These are phyloP conservation scores for Macrophomina phaseolina DNA, from an alignment of 2,329 filamentous ascomycete genomes.

Conservation along the genomic window DNA sequence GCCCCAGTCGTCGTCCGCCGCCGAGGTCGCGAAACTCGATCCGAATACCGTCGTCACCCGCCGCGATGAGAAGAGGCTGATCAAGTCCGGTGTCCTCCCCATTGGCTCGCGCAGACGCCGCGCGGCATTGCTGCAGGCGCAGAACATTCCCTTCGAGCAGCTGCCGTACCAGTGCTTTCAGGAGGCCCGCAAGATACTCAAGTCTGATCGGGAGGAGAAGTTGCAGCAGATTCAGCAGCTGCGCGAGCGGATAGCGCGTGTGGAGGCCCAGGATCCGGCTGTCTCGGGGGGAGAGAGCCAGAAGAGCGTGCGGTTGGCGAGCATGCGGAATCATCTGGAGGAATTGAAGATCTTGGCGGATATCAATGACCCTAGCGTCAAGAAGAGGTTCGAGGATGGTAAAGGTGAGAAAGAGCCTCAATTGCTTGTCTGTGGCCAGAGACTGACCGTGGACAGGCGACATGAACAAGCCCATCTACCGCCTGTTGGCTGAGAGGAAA, in stretches of 20 bases:
- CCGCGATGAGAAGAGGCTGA: conserved; percentile 69
- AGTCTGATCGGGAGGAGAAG: conserved; percentile 81
- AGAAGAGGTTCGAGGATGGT: conserved; percentile 92
- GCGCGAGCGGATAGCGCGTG: conserved; percentile 69
- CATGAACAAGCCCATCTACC: conserved; percentile 96
- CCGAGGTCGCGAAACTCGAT: conserved; percentile 53
- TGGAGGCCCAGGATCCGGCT: conserved; percentile 64
- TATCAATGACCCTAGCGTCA: conserved; percentile 92
- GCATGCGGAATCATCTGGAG: conserved; percentile 75
- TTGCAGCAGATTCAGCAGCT: conserved; percentile 72
- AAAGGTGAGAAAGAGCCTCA: conserved; percentile 64
- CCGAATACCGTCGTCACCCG: conserved; percentile 71
- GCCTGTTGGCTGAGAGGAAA: conserved; percentile 82
- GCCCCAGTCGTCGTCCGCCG: conserved; percentile 29
- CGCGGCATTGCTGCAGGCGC: conserved; percentile 58
- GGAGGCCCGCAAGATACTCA: conserved; percentile 84
- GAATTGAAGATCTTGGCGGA: conserved; percentile 86
- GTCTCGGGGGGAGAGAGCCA: conserved; percentile 66
- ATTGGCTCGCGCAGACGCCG: conserved; percentile 86
- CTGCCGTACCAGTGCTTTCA: conserved; percentile 98
- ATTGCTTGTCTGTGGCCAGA: not conserved
- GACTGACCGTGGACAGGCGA: conserved; percentile 65
- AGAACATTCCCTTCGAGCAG: conserved; percentile 84
- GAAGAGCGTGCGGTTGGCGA: conserved; percentile 70
- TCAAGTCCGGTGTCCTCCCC: conserved; percentile 71